Evolutionary conservation across 768 basidiomycete genomes (phyloP).

Genomic region (Hirschioporus abietinus): DNA sequence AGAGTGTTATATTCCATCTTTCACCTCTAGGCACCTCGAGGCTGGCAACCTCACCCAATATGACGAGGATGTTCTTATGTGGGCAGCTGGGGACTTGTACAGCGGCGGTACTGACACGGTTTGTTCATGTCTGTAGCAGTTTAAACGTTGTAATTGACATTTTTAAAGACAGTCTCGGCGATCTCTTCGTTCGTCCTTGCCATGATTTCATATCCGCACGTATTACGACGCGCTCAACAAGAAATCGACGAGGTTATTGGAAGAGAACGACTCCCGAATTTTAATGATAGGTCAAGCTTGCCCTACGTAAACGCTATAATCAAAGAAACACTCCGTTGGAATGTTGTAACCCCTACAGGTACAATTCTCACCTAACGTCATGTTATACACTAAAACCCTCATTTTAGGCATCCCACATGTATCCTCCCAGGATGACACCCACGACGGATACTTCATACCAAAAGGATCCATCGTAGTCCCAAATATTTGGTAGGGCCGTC

Average conservation of each 20-base stretch:
- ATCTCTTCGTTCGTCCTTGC: slow-evolving; percentile 15
- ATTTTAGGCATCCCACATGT: slow-evolving; percentile 2
- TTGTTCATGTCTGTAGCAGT: not conserved
- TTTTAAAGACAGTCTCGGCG: slow-evolving; percentile 3
- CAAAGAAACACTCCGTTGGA: slow-evolving; percentile 13
- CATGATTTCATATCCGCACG: slow-evolving; percentile 17
- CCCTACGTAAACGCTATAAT: slow-evolving; percentile 16
- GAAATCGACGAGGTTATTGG: slow-evolving; percentile 19
- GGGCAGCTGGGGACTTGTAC: not conserved
- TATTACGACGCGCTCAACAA: slow-evolving; percentile 14
- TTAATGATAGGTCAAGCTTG: slow-evolving; percentile 10
- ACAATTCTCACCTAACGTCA: not conserved
- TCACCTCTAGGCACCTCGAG: slow-evolving; percentile 15
- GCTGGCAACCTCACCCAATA: not conserved
- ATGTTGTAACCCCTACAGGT: slow-evolving; percentile 6
- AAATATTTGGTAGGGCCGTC: slow-evolving; percentile 18
- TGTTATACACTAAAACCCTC: too few species aligned
- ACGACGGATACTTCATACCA: slow-evolving; percentile 6
- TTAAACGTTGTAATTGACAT: not conserved
- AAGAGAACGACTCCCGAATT: slow-evolving; percentile 12
- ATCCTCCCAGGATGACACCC: slow-evolving; percentile 3
- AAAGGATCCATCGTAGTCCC: slow-evolving; percentile 22
- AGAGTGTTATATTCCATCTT: slow-evolving; percentile 17
- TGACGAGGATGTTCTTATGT: not conserved
- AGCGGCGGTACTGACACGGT: not conserved